Evolutionary conservation across 192 early-diverging fungal species (phyloP).

Genomic region (Allomyces javanicus): DNA sequence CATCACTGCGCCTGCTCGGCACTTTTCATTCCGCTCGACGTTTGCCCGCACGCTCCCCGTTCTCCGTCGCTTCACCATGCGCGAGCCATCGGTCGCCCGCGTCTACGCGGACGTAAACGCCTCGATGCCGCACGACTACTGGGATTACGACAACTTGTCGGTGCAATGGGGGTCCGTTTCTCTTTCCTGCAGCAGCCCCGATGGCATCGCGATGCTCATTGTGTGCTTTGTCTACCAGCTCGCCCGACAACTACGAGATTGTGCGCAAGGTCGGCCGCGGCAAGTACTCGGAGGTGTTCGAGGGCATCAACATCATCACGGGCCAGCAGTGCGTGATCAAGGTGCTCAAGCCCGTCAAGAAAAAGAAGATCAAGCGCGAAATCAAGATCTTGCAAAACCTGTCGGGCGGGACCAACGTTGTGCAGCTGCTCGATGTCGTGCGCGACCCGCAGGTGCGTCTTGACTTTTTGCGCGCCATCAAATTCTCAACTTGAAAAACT

Average conservation of each 20-base stretch:
- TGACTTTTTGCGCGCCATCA: too few species aligned
- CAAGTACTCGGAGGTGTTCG: constrained; percentile 99
- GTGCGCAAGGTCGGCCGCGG: constrained; percentile 93
- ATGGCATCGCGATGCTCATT: too few species aligned
- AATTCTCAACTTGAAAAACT: background rate
- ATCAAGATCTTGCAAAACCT: constrained; percentile 98
- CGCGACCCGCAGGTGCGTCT: constrained; percentile 63
- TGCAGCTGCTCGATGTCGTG: constrained; percentile 82
- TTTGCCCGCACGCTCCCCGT: too few species aligned
- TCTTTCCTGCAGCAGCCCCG: too few species aligned
- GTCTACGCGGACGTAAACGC: constrained; percentile 80
- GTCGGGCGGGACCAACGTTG: constrained; percentile 80
- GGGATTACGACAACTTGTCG: constrained; percentile 89
- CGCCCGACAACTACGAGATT: constrained; percentile 94
- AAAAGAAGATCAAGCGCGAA: constrained; percentile 99
- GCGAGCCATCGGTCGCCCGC: constrained; percentile 41
- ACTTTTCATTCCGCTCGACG: too few species aligned
- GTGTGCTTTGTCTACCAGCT: constrained; percentile 23
- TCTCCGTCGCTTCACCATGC: background rate
- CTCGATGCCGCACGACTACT: constrained; percentile 66
- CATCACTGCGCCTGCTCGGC: too few species aligned
- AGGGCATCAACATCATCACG: constrained; percentile 83
- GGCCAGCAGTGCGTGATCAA: constrained; percentile 89
- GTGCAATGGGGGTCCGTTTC: constrained; percentile 65
- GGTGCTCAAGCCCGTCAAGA: constrained; percentile 98